These are phyloP conservation scores for Simmondsia chinensis DNA, from an alignment of 148 eudicot genomes.

Conservation along the genomic window DNA sequence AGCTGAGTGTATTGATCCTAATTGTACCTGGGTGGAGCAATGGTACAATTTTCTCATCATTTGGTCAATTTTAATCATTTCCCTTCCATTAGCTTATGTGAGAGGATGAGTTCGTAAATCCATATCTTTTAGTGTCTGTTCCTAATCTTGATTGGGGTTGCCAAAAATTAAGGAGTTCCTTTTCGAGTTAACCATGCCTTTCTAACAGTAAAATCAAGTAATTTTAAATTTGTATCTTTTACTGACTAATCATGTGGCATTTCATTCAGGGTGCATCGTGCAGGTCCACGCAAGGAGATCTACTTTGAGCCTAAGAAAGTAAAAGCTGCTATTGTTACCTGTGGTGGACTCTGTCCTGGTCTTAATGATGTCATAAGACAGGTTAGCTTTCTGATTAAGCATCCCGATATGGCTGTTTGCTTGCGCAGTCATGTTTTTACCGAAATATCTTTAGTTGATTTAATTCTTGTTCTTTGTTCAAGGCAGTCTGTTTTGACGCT, in stretches of 20 bases:
- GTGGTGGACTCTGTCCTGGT: constrained; percentile 55
- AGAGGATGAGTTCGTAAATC: not conserved
- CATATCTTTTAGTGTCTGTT: not conserved
- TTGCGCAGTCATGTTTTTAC: not conserved
- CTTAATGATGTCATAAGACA: constrained; percentile 50
- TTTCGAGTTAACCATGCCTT: too few species aligned
- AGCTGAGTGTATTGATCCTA: constrained; percentile 44
- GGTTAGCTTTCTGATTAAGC: constrained; percentile 12
- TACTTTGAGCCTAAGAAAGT: constrained; percentile 42
- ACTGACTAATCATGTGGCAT: constrained; percentile 12
- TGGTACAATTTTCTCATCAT: constrained; percentile 17
- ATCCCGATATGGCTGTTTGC: not conserved
- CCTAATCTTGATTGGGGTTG: too few species aligned
- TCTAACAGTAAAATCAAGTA: too few species aligned
- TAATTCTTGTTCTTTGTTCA: too few species aligned
- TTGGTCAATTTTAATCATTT: constrained; percentile 2
- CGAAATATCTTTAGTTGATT: not conserved
- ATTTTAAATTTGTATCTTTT: too few species aligned
- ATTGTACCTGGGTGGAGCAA: constrained; percentile 44
- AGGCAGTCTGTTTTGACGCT: too few species aligned
- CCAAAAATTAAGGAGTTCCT: too few species aligned
- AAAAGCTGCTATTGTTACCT: constrained; percentile 41
- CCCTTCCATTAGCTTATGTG: not conserved
- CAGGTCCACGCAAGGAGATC: constrained; percentile 44
- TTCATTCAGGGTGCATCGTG: constrained; percentile 37